Evolutionary conservation across 352 stramenopile species (phyloP).

Genomic region (Pythium rhizo-oryzae): DNA sequence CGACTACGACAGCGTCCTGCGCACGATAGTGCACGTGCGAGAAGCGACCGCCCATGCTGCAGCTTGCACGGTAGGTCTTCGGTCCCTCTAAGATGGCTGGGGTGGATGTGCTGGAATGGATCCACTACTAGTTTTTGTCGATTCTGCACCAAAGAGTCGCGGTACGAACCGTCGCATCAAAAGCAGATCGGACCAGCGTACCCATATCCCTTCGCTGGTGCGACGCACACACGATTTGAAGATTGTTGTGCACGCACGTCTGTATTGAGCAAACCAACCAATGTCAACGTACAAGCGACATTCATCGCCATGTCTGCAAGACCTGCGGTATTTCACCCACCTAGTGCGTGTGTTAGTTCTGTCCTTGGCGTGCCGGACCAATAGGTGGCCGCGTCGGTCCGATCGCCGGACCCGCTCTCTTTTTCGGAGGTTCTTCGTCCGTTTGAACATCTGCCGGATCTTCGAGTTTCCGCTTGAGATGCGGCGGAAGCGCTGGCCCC

Average conservation of each 20-base stretch:
- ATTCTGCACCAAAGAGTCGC: neutral
- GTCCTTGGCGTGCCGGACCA: neutral
- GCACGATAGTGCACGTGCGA: constrained; percentile 77
- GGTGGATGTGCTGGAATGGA: neutral
- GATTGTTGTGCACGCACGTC: too few relatives aligned
- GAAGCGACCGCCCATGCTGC: constrained; percentile 60
- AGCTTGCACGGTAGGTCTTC: neutral
- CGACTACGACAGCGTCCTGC: constrained; percentile 62
- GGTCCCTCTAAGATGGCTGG: too few relatives aligned
- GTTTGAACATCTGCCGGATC: neutral
- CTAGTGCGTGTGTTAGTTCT: neutral
- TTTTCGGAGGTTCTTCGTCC: neutral
- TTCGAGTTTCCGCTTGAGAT: constrained; percentile 28
- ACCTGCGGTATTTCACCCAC: neutral
- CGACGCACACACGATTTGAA: too few relatives aligned
- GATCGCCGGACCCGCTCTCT: neutral
- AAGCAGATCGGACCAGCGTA: too few relatives aligned
- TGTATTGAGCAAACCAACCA: neutral
- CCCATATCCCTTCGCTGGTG: too few relatives aligned
- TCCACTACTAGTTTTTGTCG: neutral
- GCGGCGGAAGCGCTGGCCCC: constrained; percentile 58
- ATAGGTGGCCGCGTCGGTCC: constrained; percentile 1
- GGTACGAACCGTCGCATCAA: constrained; percentile 5
- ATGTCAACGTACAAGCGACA: neutral
- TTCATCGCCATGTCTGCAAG: neutral